Base-by-base conservation (phyloP, 192 early-diverging fungal genomes). In the Dissophora globulifera region DNA sequence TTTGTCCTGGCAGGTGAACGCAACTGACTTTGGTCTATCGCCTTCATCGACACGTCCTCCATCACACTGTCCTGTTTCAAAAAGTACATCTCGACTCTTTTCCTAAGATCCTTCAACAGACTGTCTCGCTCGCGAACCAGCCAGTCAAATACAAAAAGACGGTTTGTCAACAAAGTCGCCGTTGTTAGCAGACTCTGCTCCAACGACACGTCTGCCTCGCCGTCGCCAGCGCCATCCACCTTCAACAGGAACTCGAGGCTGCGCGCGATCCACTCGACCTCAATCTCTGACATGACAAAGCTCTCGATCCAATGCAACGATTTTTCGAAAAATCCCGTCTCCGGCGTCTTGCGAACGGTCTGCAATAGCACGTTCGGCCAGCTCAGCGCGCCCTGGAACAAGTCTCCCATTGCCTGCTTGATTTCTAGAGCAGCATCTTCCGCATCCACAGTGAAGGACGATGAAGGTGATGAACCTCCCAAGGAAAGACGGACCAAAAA, bases 201-300 rank as follows among this genome's bases (percentile, higher is more conserved):
- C 9, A 60, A 3, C 6, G 38, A 41, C 13, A 48, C 45, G 3
- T 76, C 63, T 2, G 3, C 33, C 1, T 61, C 64, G 0, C 42
- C 33, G 0, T 61, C 64, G 0, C 42, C 62, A 1, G 41, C 50
- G n/a, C 47, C 22, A 23, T 67, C 62, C 0, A 67, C 52, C 29
- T 43, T 66, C 26, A 76, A 42, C 58, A 76, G 32, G n/a, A 76
- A 76, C 20, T 76, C 52, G 19, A 76, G n/a, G n/a, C 58, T 47
- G 0, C 40, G n/a, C 3, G 41, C 45, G 20, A 76, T 47, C 63
- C 62, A 67, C 13, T 67, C 11, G 0, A 60, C 41, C 19, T 67
- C 64, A 29, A 41, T 27, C 26, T 76, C 72, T 10, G 20, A 33
- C 13, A 35, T 6, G 0, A 66, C 27, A 33, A 76, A 29, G 11